These are phyloP conservation scores for Plicaturopsis crispa DNA, from an alignment of 768 basidiomycete species.

Conservation along the genomic window DNA sequence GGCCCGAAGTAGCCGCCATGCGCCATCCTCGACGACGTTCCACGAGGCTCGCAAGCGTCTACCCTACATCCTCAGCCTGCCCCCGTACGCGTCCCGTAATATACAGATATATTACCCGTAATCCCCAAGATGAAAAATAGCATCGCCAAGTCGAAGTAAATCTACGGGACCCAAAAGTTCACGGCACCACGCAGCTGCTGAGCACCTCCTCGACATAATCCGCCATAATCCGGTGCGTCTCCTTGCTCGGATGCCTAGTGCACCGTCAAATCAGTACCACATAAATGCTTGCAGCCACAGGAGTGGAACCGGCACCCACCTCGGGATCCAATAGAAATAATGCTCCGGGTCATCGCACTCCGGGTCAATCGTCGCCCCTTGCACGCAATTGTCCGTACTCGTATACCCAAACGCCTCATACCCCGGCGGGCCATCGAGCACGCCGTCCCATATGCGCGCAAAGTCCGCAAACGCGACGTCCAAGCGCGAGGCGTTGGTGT, in stretches of 20 bases:
- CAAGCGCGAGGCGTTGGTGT: constrained; percentile 16
- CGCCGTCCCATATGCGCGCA: constrained; percentile 41
- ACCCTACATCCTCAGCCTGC: no score
- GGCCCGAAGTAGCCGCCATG: no score
- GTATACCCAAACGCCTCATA: constrained; percentile 41
- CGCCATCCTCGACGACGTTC: no score
- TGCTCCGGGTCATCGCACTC: constrained; percentile 25
- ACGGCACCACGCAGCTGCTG: constrained; percentile 17
- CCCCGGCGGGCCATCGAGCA: constrained; percentile 35
- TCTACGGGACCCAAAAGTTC: neutral
- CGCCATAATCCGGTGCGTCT: constrained; percentile 44
- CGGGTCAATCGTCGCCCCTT: constrained; percentile 11
- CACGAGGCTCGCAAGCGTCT: no score
- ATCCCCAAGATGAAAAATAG: no score
- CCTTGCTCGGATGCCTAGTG: constrained; percentile 40
- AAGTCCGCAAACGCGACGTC: constrained; percentile 41
- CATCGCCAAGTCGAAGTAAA: no score
- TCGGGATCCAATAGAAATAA: constrained; percentile 45
- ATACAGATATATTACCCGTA: no score
- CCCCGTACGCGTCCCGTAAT: no score
- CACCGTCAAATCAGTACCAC: neutral
- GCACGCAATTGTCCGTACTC: constrained; percentile 27
- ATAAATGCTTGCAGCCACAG: neutral
- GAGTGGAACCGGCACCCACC: constrained; percentile 22
- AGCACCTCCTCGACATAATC: constrained; percentile 39